Conservation (phyloP, 2,329 filamentous ascomycete species). For the Periconia macrospinosa region DNA sequence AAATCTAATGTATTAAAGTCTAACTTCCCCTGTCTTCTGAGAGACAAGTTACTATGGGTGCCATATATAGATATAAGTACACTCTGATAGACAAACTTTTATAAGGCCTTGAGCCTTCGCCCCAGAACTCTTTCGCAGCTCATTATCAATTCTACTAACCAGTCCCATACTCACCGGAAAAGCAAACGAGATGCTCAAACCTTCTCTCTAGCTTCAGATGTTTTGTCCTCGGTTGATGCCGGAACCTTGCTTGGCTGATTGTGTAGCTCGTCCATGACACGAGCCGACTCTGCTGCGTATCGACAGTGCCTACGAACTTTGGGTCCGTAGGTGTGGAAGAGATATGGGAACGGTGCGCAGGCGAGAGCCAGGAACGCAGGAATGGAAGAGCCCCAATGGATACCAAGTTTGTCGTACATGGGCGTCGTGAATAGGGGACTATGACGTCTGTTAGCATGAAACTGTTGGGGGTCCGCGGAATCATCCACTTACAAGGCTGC, state of each 20-base stretch:
- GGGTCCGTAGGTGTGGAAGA: constrained; percentile 19
- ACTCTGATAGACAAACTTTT: too few species aligned
- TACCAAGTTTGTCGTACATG: constrained; percentile 50
- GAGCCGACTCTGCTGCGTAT: background rate
- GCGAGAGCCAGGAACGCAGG: constrained; percentile 51
- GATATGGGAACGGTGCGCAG: constrained; percentile 34
- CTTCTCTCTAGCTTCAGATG: too few species aligned
- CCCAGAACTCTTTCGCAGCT: too few species aligned
- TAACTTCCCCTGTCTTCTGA: too few species aligned
- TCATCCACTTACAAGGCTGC: constrained; percentile 40
- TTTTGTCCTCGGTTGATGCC: background rate
- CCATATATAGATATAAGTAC: too few species aligned
- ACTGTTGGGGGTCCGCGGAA: too few species aligned
- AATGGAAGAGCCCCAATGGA: constrained; percentile 52
- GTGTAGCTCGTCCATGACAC: background rate
- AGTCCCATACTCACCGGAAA: too few species aligned
- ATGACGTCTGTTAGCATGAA: background rate
- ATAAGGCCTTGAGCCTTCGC: too few species aligned
- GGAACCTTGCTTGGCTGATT: background rate
- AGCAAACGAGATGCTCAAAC: too few species aligned
- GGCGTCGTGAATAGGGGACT: constrained; percentile 46
- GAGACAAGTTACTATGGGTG: too few species aligned
- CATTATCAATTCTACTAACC: too few species aligned
- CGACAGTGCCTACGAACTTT: background rate
- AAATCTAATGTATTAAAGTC: too few species aligned